These are phyloP conservation scores for Hypsizygus ulmarius DNA, from an alignment of 1,284 basidiomycete species.

Conservation along the genomic window DNA sequence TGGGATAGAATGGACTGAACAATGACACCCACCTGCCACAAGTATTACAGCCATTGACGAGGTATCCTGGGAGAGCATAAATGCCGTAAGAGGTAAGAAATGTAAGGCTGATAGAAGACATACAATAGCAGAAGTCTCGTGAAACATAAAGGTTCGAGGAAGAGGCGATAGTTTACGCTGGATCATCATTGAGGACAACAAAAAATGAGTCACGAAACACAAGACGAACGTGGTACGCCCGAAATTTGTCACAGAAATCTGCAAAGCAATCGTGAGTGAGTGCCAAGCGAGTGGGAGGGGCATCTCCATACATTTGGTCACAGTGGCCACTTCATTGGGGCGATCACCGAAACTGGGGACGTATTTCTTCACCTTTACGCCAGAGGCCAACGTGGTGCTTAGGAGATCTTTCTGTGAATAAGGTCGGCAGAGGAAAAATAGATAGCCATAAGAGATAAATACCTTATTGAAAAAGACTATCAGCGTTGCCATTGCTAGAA, in stretches of 20 bases:
- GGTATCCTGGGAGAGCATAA: conserved; percentile 33
- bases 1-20: not conserved
- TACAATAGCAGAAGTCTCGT: conserved; percentile 50
- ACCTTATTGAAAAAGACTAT: conserved; percentile 72
- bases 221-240: conserved; percentile 33
- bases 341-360: conserved; percentile 61
- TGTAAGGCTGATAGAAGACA: conserved; percentile 16
- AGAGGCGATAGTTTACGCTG: conserved; percentile 46
- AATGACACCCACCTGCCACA: conserved; percentile 26
- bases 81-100: not conserved
- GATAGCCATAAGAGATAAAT: conserved; percentile 9
- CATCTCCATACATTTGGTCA: conserved; percentile 46
- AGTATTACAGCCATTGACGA: conserved; percentile 36
- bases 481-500: conserved; percentile 54
- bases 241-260: conserved; percentile 57
- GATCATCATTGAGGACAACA: not conserved
- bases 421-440: not conserved
- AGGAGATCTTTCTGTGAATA: conserved; percentile 55
- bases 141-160: conserved; percentile 46
- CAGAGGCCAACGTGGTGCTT: conserved; percentile 51
- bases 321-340: conserved; percentile 52
- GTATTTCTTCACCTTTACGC: conserved; percentile 55
- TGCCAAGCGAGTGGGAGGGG: not conserved
- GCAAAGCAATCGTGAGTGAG: conserved; percentile 1
- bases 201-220: conserved; percentile 2